phyloP scores from a whole-genome alignment of 2,329 filamentous ascomycete species.

The Cladosporium sp. region DNA sequence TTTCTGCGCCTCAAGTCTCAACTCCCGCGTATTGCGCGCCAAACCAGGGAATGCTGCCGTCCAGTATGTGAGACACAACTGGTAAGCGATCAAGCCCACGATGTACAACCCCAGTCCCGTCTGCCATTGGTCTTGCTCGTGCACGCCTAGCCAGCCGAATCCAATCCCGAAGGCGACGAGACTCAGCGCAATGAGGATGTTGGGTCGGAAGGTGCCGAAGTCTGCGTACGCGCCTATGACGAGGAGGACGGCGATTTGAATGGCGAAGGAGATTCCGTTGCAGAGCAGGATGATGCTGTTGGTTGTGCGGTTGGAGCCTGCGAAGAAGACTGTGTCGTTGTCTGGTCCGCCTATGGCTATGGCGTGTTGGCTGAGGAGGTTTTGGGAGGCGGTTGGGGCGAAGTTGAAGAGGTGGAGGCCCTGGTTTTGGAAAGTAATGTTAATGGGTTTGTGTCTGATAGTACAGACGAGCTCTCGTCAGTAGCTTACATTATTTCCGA shows the following conservation, averaged over 20 bases:
- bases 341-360: slow-evolving; percentile 37
- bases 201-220: slow-evolving; percentile 61
- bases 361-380: slow-evolving; percentile 58
- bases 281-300: slow-evolving; percentile 61
- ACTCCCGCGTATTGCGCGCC: slow-evolving; percentile 49
- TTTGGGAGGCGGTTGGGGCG: slow-evolving; percentile 60
- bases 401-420: slow-evolving; percentile 55
- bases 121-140: slow-evolving; percentile 56
- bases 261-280: slow-evolving; percentile 64
- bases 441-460: background rate
- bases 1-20: slow-evolving; percentile 47
- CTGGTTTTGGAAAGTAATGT: background rate
- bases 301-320: slow-evolving; percentile 54
- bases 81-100: slow-evolving; percentile 61
- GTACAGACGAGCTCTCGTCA: slow-evolving; percentile 36
- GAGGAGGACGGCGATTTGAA: slow-evolving; percentile 57
- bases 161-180: slow-evolving; percentile 58
- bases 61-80: slow-evolving; percentile 65
- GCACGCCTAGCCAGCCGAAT: slow-evolving; percentile 64
- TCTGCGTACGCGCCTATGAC: slow-evolving; percentile 53
- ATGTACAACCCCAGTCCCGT: slow-evolving; percentile 60
- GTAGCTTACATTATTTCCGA: slow-evolving; percentile 52
- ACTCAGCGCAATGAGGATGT: slow-evolving; percentile 58
- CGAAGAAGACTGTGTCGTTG: slow-evolving; percentile 50
- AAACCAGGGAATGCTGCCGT: slow-evolving; percentile 59